These are phyloP conservation scores for Penicillium psychrosexuale DNA, from an alignment of 2,329 filamentous ascomycete genomes.

Conservation along the genomic window DNA sequence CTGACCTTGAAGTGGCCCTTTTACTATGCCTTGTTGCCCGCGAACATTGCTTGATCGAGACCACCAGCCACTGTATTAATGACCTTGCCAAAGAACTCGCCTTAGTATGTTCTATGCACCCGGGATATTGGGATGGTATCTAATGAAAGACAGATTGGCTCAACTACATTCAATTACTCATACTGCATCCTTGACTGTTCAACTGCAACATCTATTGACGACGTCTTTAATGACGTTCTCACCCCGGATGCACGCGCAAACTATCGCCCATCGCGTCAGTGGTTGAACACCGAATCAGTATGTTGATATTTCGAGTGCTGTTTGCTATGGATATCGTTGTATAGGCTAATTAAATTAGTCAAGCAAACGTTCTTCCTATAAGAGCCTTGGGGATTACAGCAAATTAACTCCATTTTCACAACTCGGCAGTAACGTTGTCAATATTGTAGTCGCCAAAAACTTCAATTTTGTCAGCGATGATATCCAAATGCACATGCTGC, in stretches of 20 bases:
- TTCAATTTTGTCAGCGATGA: slow-evolving; percentile 69
- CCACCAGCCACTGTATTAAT: slow-evolving; percentile 59
- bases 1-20: slow-evolving; percentile 82
- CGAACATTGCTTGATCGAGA: slow-evolving; percentile 87
- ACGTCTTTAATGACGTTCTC: slow-evolving; percentile 72
- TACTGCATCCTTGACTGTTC: slow-evolving; percentile 71
- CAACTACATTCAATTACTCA: slow-evolving; percentile 68
- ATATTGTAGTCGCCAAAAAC: slow-evolving; percentile 77
- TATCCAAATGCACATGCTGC: slow-evolving; percentile 76
- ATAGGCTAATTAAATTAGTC: slow-evolving; percentile 16
- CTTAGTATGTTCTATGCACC: slow-evolving; percentile 50
- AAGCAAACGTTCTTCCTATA: slow-evolving; percentile 24
- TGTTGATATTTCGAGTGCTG: background rate
- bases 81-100: slow-evolving; percentile 71
- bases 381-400: slow-evolving; percentile 16
- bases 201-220: slow-evolving; percentile 70
- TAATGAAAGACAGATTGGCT: slow-evolving; percentile 54
- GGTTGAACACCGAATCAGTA: slow-evolving; percentile 22
- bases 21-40: slow-evolving; percentile 76
- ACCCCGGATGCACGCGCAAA: slow-evolving; percentile 31
- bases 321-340: background rate
- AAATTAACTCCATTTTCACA: slow-evolving; percentile 28
- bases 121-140: background rate
- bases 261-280: slow-evolving; percentile 16
- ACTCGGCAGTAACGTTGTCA: slow-evolving; percentile 62